Evolutionary conservation across 2,329 filamentous ascomycete species (phyloP), one percentile per base, ranked within the genome.

Genomic region (Calonectria naviculata): DNA sequence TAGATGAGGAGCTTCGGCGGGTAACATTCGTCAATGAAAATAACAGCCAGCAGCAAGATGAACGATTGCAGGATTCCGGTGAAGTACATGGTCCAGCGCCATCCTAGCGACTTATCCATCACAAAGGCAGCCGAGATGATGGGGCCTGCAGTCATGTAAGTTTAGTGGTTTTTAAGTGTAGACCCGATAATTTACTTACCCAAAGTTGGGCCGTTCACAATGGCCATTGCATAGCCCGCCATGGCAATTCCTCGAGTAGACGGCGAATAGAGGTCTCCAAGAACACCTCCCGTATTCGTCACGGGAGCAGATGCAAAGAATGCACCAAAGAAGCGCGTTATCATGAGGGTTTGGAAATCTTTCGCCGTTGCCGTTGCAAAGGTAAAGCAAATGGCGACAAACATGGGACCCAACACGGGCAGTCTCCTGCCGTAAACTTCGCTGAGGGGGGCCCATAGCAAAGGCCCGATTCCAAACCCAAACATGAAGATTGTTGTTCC

Each of bases 221-320:
- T 90, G 0, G 91, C 89, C 85, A 93, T 88, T 1, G 91, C 90
- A 79, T 93, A 94, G 0, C 89, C 89, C 0, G 92, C 90, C 82
- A 94, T 91, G 2, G 92, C 92, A 8, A 89, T 88, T 8, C 91
- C 92, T 69, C 93, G 85, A 74, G 90, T 82, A 3, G 89, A 87
- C 0, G 92, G 86, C 0, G 87, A 82, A 82, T 87, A 94, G 31
- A 94, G 84, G 81, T 94, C 93, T 29, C 89, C 90, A 7, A 94
- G 77, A 0, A 93, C 92, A 31, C 92, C 92, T 3, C 92, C 92
- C 0, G 91, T 93, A 74, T 93, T 93, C 0, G 91, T 93, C 0
- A 94, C 87, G 0, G 92, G 91, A 0, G 92, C 91, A 0, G 88
- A 89, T 2, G 67, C 67, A 34, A 93, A 93, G 68, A 93, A 87